Conservation (phyloP, 768 basidiomycete genomes). For the Mrakia frigida region DNA sequence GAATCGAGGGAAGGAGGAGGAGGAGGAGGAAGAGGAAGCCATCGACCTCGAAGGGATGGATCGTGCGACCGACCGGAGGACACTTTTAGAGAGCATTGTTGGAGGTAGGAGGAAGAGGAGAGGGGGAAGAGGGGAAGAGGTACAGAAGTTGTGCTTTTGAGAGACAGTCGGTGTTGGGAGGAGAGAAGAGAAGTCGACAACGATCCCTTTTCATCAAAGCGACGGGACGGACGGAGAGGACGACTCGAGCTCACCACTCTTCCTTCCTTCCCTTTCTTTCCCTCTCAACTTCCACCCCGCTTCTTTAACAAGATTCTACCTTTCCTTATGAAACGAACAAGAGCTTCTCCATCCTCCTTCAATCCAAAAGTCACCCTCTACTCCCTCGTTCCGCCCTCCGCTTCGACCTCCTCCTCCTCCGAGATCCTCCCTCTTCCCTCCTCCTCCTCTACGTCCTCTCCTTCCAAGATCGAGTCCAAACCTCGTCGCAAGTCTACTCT, state of each 20-base stretch:
- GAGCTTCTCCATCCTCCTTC: background rate
- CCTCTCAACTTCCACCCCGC: too few species aligned
- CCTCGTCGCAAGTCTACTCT: background rate
- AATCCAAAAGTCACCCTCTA: background rate
- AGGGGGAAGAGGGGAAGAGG: background rate
- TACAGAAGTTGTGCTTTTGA: too few species aligned
- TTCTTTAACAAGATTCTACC: background rate
- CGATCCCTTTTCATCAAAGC: background rate
- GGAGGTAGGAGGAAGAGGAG: background rate
- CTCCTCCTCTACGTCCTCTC: background rate
- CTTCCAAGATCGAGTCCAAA: background rate
- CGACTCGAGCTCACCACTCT: too few species aligned
- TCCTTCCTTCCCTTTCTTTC: too few species aligned
- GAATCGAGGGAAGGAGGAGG: slow-evolving; percentile 24
- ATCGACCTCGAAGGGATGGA: slow-evolving; percentile 32
- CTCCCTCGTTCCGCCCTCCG: background rate
- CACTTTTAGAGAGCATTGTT: slow-evolving; percentile 9
- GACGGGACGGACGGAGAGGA: too few species aligned
- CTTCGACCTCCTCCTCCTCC: slow-evolving; percentile 4
- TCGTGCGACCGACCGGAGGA: slow-evolving; percentile 22
- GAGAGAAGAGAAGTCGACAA: background rate
- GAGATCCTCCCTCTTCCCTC: background rate
- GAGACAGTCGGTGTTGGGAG: background rate
- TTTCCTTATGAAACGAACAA: background rate
- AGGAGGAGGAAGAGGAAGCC: slow-evolving; percentile 25